Conservation (phyloP, 768 basidiomycete species). For the Trametes coccinea region DNA sequence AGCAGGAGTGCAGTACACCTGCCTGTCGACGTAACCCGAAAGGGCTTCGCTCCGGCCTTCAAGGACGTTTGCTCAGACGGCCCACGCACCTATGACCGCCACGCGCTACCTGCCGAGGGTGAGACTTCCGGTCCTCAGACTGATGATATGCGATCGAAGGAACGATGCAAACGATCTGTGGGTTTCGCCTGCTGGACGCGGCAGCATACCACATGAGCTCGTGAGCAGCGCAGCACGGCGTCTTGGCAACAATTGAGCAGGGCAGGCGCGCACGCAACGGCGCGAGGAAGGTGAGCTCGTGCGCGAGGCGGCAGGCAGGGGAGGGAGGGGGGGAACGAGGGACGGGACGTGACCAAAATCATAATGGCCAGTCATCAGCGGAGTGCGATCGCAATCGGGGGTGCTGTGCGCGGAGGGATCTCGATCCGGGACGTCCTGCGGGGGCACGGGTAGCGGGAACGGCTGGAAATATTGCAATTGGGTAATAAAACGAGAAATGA, state of each 20-base stretch:
- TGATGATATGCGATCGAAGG: background rate
- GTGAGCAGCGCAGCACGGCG: slow-evolving; percentile 9
- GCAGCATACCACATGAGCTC: background rate
- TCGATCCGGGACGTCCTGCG: slow-evolving; percentile 4
- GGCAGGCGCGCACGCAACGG: background rate
- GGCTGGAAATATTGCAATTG: background rate
- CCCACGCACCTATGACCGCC: background rate
- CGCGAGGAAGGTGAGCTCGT: background rate
- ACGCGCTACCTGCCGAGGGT: background rate
- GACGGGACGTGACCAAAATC: background rate
- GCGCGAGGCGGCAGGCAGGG: background rate
- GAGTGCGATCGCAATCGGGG: slow-evolving; percentile 10
- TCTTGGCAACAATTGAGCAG: background rate
- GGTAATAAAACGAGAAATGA: slow-evolving; percentile 14
- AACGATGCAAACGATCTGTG: background rate
- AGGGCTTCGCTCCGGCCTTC: slow-evolving; percentile 7
- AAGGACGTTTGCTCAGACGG: slow-evolving; percentile 12
- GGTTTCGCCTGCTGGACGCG: background rate
- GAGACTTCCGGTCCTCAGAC: background rate
- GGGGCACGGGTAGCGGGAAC: background rate
- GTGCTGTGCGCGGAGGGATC: slow-evolving; percentile 6
- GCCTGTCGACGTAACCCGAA: slow-evolving; percentile 1
- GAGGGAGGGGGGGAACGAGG: too few relatives aligned
- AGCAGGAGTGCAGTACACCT: background rate
- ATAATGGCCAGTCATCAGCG: background rate